These are phyloP conservation scores for Emericellopsis cladophorae DNA, from an alignment of 2,329 filamentous ascomycete species.

Conservation along the genomic window DNA sequence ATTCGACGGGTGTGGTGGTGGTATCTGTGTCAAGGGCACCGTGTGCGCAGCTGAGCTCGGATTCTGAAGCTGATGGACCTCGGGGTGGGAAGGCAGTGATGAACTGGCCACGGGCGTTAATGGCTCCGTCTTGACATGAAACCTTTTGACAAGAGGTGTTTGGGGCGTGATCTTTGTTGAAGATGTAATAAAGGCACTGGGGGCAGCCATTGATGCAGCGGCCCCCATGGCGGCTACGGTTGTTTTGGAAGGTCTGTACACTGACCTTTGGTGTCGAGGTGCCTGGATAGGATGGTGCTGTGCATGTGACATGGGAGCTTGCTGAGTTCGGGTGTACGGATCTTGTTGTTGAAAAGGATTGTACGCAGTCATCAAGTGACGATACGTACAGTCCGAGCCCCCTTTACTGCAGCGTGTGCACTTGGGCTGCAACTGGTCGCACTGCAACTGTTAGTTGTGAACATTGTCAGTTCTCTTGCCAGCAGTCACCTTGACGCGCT, in stretches of 20 bases:
- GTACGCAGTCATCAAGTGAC: conserved; percentile 5
- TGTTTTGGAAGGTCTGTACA: not conserved
- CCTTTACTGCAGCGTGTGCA: conserved; percentile 3
- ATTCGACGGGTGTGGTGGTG: not conserved
- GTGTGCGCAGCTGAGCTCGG: not conserved
- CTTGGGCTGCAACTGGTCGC: conserved; percentile 5
- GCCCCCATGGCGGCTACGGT: not conserved
- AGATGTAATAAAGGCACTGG: not conserved
- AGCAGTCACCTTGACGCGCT: conserved; percentile 5
- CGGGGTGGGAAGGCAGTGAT: not conserved
- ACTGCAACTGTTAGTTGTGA: not conserved
- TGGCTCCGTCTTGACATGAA: not conserved
- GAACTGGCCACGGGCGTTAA: not conserved
- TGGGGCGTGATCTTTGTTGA: too few species aligned
- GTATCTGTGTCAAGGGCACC: not conserved
- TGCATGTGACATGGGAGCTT: too few species aligned
- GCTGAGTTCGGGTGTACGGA: not conserved
- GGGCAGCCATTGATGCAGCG: not conserved
- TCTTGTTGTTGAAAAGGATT: conserved; percentile 4
- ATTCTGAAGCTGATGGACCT: not conserved
- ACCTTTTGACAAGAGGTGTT: not conserved
- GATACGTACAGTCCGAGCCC: conserved; percentile 4
- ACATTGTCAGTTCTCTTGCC: not conserved
- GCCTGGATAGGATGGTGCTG: not conserved
- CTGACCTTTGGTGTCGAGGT: not conserved